phyloP scores from a whole-genome alignment of 768 basidiomycete genomes.

The Boletus pseudopeckii region DNA sequence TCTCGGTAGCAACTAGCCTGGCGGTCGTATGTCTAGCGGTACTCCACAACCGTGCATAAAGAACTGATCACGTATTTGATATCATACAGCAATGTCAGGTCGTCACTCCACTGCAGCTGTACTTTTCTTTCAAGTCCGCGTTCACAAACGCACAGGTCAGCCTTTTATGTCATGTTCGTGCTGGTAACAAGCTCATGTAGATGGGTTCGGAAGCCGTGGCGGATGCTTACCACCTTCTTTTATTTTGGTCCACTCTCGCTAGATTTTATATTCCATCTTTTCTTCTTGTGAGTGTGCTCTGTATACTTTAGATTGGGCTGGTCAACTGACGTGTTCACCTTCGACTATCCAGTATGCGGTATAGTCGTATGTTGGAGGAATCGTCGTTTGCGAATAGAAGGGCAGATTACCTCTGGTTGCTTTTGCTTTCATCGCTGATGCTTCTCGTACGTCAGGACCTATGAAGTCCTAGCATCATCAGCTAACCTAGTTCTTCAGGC shows the following conservation, averaged over 20 bases:
- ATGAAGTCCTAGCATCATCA: background rate
- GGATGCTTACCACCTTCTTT: slow-evolving; percentile 86
- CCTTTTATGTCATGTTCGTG: background rate
- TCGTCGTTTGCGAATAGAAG: slow-evolving; percentile 87
- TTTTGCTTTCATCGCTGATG: slow-evolving; percentile 79
- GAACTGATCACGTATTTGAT: slow-evolving; percentile 4
- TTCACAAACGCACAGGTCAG: slow-evolving; percentile 73
- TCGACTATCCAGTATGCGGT: slow-evolving; percentile 73
- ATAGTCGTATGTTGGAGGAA: slow-evolving; percentile 95
- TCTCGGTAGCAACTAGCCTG: slow-evolving; percentile 76
- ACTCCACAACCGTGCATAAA: background rate
- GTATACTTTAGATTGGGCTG: background rate
- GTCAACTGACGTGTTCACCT: background rate
- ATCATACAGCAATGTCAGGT: slow-evolving; percentile 80
- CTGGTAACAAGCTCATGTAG: slow-evolving; percentile 8
- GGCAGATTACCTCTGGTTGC: slow-evolving; percentile 95
- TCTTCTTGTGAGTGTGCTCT: slow-evolving; percentile 82
- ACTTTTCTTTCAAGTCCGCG: slow-evolving; percentile 85
- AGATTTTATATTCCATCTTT: slow-evolving; percentile 95
- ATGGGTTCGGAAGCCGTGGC: slow-evolving; percentile 63
- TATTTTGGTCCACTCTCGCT: slow-evolving; percentile 93
- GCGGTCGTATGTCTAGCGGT: slow-evolving; percentile 68
- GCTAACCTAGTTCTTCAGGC: slow-evolving; percentile 39
- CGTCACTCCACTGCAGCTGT: slow-evolving; percentile 86
- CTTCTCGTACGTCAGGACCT: slow-evolving; percentile 60